phyloP scores from a whole-genome alignment of 768 basidiomycete species.

The Thelephora ganbajun region DNA sequence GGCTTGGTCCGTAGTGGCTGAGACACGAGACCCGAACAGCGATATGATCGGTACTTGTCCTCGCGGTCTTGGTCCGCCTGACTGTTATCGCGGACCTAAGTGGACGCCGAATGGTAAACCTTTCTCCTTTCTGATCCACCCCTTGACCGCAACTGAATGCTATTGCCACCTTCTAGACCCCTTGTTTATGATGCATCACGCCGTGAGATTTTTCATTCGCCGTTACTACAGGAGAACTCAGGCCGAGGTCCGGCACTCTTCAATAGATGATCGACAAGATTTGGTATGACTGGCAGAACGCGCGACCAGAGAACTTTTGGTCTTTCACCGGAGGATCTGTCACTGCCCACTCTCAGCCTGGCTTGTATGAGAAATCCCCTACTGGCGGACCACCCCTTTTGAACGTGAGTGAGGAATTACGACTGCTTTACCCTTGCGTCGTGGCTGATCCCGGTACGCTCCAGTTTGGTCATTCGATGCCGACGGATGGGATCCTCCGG shows the following conservation, averaged over 20 bases:
- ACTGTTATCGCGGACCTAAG: neutral
- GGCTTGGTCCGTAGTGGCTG: too few species aligned
- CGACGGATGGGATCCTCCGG: constrained; percentile 15
- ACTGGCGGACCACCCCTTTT: constrained; percentile 15
- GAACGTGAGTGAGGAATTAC: constrained; percentile 5
- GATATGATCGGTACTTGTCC: constrained; percentile 19
- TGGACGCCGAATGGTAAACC: neutral
- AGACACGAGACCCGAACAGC: neutral
- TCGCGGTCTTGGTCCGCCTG: neutral
- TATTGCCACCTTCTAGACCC: constrained; percentile 13
- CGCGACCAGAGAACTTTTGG: constrained; percentile 11
- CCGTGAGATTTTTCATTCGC: constrained; percentile 9
- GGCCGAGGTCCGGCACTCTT: neutral
- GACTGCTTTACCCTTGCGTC: neutral
- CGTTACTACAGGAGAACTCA: neutral
- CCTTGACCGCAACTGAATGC: neutral
- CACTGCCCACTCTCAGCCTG: neutral
- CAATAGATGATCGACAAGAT: constrained; percentile 22
- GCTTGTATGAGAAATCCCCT: constrained; percentile 8
- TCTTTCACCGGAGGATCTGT: constrained; percentile 20
- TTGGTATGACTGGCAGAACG: constrained; percentile 23
- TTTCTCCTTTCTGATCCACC: neutral
- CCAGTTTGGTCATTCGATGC: constrained; percentile 6
- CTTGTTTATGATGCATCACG: constrained; percentile 23
- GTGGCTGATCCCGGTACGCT: neutral